Evolutionary conservation across 371 early-diverging fungal genomes (phyloP).

Genomic region (Mucor velutinosus): DNA sequence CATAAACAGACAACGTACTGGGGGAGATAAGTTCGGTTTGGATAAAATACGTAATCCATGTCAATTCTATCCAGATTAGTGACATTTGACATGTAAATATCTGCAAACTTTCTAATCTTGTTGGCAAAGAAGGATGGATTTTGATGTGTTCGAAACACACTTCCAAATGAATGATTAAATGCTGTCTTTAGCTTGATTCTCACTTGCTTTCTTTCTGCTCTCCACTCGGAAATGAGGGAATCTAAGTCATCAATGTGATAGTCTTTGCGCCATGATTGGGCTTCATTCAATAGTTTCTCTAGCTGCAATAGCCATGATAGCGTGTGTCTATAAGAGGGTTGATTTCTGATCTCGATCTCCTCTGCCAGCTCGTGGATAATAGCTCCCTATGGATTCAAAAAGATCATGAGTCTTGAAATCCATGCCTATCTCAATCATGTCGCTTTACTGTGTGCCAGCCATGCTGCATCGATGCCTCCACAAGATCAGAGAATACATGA

Average conservation of each 20-base stretch:
- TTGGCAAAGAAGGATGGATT: constrained; percentile 69
- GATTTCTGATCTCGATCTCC: constrained; percentile 59
- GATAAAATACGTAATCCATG: constrained; percentile 67
- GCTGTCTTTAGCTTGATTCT: constrained; percentile 52
- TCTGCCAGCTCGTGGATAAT: constrained; percentile 64
- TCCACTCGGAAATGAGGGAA: constrained; percentile 50
- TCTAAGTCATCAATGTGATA: constrained; percentile 36
- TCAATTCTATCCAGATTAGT: constrained; percentile 59
- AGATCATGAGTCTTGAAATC: not conserved
- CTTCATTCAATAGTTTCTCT: constrained; percentile 58
- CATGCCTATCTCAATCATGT: not conserved
- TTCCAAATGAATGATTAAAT: constrained; percentile 68
- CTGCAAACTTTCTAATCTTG: constrained; percentile 58
- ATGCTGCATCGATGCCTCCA: constrained; percentile 65
- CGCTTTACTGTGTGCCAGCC: constrained; percentile 64
- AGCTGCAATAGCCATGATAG: constrained; percentile 58
- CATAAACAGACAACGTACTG: constrained; percentile 47
- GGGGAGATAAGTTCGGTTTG: constrained; percentile 61
- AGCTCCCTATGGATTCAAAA: constrained; percentile 43
- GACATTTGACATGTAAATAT: constrained; percentile 62
- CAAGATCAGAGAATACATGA: constrained; percentile 68
- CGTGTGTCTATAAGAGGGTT: constrained; percentile 51
- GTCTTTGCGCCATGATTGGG: constrained; percentile 47
- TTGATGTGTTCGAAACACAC: constrained; percentile 66
- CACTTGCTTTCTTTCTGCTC: constrained; percentile 46